Conservation (phyloP, 2,329 filamentous ascomycete species). For the Amauroascus verrucosus region DNA sequence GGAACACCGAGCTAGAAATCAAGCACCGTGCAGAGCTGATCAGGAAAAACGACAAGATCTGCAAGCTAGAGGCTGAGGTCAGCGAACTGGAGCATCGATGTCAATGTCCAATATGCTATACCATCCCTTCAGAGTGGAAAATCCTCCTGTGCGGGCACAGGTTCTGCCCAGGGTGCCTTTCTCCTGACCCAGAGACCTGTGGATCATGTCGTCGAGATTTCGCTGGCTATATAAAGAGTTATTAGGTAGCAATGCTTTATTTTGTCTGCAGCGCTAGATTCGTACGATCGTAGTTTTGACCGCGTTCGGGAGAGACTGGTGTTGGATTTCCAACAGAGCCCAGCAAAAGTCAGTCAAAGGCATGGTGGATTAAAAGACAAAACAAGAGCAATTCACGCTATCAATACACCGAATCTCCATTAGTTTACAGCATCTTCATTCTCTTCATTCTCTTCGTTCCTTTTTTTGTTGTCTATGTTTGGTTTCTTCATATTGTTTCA, state of each 20-base stretch:
- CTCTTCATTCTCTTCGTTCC: too few relatives aligned
- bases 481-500: too few relatives aligned
- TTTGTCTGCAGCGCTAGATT: too few relatives aligned
- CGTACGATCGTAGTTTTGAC: too few relatives aligned
- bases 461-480: too few relatives aligned
- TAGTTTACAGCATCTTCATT: too few relatives aligned
- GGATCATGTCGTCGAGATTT: conserved; percentile 1
- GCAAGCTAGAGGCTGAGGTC: conserved; percentile 4
- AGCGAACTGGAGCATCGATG: conserved; percentile 5
- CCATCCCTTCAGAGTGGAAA: conserved; percentile 1
- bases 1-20: conserved; percentile 8
- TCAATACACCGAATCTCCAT: too few relatives aligned
- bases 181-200: conserved; percentile 3
- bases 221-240: conserved; percentile 8
- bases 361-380: too few relatives aligned
- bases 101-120: conserved; percentile 7
- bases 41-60: conserved; percentile 1
- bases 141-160: conserved; percentile 7
- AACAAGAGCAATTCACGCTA: too few relatives aligned
- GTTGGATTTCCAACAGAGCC: conserved; percentile 10
- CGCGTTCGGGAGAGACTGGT: conserved; percentile 11
- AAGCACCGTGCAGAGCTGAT: conserved; percentile 8
- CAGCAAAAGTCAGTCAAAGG: too few relatives aligned
- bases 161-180: conserved; percentile 5
- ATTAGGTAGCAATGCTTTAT: background rate